Evolutionary conservation across 2,329 filamentous ascomycete species (phyloP).

Genomic region (Colletotrichum siamense): DNA sequence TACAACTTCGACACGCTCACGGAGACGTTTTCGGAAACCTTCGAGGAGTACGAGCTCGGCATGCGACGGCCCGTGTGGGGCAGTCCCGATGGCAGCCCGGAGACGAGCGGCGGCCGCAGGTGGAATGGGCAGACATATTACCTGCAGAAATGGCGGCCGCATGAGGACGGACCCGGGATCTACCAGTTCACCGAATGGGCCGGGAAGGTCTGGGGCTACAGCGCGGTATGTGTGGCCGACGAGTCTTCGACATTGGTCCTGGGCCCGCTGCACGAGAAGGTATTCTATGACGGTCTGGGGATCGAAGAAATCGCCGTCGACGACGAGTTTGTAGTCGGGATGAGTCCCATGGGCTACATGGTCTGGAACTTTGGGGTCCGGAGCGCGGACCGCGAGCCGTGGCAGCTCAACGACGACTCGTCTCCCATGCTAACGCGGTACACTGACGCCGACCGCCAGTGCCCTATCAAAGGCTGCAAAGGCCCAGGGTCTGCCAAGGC

Average conservation of each 20-base stretch:
- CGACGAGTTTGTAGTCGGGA: not conserved
- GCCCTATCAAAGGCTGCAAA: not conserved
- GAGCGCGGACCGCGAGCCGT: not conserved
- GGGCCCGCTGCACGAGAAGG: not conserved
- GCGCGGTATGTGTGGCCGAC: not conserved
- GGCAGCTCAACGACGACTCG: not conserved
- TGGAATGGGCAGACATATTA: conserved; percentile 33
- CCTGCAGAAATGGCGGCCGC: conserved; percentile 14
- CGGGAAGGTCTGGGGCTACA: not conserved
- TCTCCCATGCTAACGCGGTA: not conserved
- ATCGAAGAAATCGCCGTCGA: not conserved
- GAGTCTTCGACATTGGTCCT: not conserved
- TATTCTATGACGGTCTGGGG: not conserved
- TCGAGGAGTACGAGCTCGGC: not conserved
- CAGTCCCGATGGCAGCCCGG: rapidly evolving
- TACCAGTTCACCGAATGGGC: conserved; percentile 7
- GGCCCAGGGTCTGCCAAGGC: not conserved
- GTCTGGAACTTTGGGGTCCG: not conserved
- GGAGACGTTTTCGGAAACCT: not conserved
- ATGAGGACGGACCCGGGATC: not conserved
- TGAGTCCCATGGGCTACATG: not conserved
- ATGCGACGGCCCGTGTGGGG: not conserved
- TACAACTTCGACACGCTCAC: not conserved
- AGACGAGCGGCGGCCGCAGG: not conserved
- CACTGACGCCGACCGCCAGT: not conserved